Conservation (phyloP, 2,329 filamentous ascomycete genomes). For the Hymenoscyphus salicellus region DNA sequence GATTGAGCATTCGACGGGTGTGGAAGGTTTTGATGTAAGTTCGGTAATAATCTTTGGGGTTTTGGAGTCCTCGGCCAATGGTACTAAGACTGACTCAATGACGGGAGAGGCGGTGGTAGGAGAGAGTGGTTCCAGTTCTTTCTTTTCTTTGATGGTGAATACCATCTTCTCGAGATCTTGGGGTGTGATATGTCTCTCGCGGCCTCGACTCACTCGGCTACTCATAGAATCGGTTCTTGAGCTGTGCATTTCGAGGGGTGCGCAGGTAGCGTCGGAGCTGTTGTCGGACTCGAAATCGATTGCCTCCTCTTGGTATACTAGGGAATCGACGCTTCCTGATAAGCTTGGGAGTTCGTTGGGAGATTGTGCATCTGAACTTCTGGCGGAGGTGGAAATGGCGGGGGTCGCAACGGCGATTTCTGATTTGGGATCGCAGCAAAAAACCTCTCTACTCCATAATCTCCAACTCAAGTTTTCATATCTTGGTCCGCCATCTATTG, state of each 20-base stretch:
- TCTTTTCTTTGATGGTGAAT: slow-evolving; percentile 82
- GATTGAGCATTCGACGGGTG: slow-evolving; percentile 38
- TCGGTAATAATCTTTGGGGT: slow-evolving; percentile 44
- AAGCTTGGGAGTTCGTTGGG: slow-evolving; percentile 65
- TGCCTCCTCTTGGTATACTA: slow-evolving; percentile 61
- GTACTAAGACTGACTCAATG: slow-evolving; percentile 33
- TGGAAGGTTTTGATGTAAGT: slow-evolving; percentile 56
- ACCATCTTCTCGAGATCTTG: slow-evolving; percentile 93
- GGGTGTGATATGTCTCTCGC: slow-evolving; percentile 87
- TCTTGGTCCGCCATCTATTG: slow-evolving; percentile 86
- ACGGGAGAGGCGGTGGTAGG: slow-evolving; percentile 34
- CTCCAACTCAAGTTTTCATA: slow-evolving; percentile 96
- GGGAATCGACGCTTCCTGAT: slow-evolving; percentile 74
- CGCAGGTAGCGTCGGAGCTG: slow-evolving; percentile 46
- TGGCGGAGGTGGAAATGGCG: slow-evolving; percentile 37
- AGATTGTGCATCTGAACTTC: slow-evolving; percentile 36
- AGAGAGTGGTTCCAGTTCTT: slow-evolving; percentile 59
- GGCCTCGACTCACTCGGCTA: slow-evolving; percentile 64
- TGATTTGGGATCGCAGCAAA: slow-evolving; percentile 71
- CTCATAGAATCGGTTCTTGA: slow-evolving; percentile 67
- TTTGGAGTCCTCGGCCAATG: slow-evolving; percentile 43
- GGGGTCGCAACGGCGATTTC: slow-evolving; percentile 46
- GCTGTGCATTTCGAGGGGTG: slow-evolving; percentile 64
- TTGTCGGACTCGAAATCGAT: slow-evolving; percentile 49
- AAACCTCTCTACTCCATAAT: slow-evolving; percentile 89